Base-by-base conservation (phyloP, 352 stramenopile genomes). In the Phytophthora constricta region DNA sequence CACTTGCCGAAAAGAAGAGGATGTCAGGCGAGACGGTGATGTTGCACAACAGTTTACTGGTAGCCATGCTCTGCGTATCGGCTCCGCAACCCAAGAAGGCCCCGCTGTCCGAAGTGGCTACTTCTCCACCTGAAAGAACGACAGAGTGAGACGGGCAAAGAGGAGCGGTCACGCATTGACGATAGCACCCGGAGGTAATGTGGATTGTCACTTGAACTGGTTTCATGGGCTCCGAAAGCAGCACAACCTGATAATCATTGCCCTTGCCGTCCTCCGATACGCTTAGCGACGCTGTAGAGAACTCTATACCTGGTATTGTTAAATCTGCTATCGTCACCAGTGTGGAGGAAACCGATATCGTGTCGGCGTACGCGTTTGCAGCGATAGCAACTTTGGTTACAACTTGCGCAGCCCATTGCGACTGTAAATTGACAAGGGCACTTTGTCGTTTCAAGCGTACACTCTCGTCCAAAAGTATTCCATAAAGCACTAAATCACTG, bases 231-330 rank as follows among this genome's bases (percentile, higher is more conserved):
- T 92, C 79, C 0, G 84, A 90, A 0, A 89, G 68, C 28, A 94
- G 28, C 5, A 91, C 51, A 9, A 92, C 76, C 55, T 94, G 84
- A 50, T 90, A 94, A 51, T 92, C 81, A 27, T 92, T 92, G 2
- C 72, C 82, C 39, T 82, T 80, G 0, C 86, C 86, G 1, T 80
- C 70, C 56, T 94, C 86, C 0, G 84, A 90, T 2, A 94, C 81
- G 9, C 75, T 73, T 9, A 94, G 50, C 3, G 84, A 90, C 19
- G 47, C 79, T 0, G 84, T 81, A 1, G 86, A 94, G n/a, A 92
- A 89, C 48, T 91, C 75, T 25, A 94, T 78, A 0, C 79, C 80
- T 1, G 86, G 80, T 1, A 92, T 62, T 1, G 74, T 90, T 17
- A 77, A 46, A 42, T 91, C 83, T 25, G 80, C 66, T 26, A 94